Evolutionary conservation across 805 yeast genomes (phyloP).

Genomic region (Spathaspora sp.): DNA sequence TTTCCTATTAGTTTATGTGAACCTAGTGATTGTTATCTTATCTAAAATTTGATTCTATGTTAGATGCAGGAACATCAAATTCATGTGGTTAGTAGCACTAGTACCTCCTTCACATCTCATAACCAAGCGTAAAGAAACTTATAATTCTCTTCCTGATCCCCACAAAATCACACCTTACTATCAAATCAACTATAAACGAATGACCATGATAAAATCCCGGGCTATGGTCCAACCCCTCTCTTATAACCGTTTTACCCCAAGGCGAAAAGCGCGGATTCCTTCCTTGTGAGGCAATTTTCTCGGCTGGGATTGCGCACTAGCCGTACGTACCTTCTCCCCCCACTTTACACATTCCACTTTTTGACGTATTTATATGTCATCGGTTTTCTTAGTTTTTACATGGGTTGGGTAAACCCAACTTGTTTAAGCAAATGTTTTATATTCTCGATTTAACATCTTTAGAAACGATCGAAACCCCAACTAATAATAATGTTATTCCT

Average conservation of each 20-base stretch:
- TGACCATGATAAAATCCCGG: neutral
- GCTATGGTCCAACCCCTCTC: neutral
- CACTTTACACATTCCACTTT: neutral
- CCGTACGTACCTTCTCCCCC: neutral
- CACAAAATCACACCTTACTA: neutral
- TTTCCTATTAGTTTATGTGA: no score
- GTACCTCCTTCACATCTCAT: neutral
- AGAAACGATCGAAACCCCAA: neutral
- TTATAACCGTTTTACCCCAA: neutral
- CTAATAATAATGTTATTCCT: neutral
- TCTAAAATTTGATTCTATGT: no score
- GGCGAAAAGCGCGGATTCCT: neutral
- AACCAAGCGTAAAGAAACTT: neutral
- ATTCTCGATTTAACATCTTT: constrained; percentile 1
- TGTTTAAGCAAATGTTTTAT: constrained; percentile 1
- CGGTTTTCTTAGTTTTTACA: neutral
- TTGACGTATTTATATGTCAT: neutral
- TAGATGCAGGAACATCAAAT: no score
- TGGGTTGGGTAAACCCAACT: neutral
- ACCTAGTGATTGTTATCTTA: no score
- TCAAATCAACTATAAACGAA: neutral
- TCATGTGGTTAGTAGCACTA: no score
- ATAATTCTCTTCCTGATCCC: neutral
- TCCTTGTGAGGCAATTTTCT: neutral
- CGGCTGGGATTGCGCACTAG: neutral